phyloP scores from a whole-genome alignment of 371 early-diverging fungal genomes.

The Saksenaea vasiformis region DNA sequence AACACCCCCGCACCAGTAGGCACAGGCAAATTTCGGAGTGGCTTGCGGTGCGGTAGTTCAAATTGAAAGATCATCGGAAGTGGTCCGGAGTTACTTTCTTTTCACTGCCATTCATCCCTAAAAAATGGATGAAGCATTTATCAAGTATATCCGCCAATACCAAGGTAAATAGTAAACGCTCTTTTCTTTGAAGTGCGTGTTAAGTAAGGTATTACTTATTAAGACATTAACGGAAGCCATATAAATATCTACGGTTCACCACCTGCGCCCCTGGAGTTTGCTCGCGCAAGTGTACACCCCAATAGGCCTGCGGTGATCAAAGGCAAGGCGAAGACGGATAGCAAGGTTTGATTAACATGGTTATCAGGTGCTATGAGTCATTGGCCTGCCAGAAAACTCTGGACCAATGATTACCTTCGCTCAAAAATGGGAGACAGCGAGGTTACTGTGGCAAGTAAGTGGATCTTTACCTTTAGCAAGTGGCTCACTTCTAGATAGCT shows the following conservation, averaged over 20 bases:
- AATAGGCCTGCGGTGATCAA: slow-evolving; percentile 49
- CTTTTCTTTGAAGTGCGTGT: background rate
- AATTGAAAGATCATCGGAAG: too few species aligned
- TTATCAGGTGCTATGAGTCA: slow-evolving; percentile 34
- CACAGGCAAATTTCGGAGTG: too few species aligned
- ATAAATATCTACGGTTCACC: slow-evolving; percentile 29
- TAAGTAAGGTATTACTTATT: background rate
- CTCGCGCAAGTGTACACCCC: slow-evolving; percentile 40
- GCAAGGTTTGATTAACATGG: background rate
- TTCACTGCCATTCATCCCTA: slow-evolving; percentile 17
- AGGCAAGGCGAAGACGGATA: slow-evolving; percentile 13
- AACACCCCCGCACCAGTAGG: too few species aligned
- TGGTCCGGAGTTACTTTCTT: background rate
- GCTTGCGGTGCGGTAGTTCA: too few species aligned
- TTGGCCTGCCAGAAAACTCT: slow-evolving; percentile 66
- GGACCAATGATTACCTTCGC: slow-evolving; percentile 66
- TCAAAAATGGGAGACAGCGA: slow-evolving; percentile 40
- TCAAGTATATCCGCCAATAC: slow-evolving; percentile 40
- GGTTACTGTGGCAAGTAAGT: slow-evolving; percentile 66
- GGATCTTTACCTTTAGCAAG: background rate
- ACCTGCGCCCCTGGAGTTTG: slow-evolving; percentile 44
- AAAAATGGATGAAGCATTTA: slow-evolving; percentile 27
- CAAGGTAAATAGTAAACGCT: slow-evolving; percentile 29
- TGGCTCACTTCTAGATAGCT: slow-evolving; percentile 15
- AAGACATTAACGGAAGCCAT: slow-evolving; percentile 46